Evolutionary conservation across 805 yeast genomes (phyloP), one percentile per base, ranked within the genome.

Genomic region (Hanseniaspora lachancei): DNA sequence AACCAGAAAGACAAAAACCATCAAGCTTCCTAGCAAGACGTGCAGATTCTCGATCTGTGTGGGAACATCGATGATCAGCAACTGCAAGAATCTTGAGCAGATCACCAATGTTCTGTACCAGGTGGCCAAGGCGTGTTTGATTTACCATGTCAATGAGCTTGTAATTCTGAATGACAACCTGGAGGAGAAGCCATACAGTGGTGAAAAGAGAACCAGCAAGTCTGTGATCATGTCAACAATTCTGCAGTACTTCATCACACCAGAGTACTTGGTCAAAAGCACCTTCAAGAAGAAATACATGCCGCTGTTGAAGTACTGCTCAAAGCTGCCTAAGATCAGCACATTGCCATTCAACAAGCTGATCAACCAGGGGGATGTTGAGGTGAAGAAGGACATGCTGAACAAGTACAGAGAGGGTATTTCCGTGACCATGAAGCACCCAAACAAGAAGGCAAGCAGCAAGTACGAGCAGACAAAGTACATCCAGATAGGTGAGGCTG

Each of bases 211-310:
- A 58, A 61, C 62, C 51, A 62, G 67, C 50, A 72, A 57, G 72
- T 70, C 82, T 0, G 67, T 81, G 64, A 63, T 81, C 8, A 74
- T 87, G 55, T 89, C 91, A 1, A 72, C 82, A 0, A 71, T 89
- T 41, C 70, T 89, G 57, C 95, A 87, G 64, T 88, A 72, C 64
- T 86, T 86, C 63, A 80, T 88, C 16, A 88, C 96, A 0, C 96
- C 96, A 1, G 84, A 87, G 49, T 86, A 89, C 64, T 72, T 89
- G 44, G 77, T 81, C 20, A 81, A 82, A 58, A 68, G 81, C 2
- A 74, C 83, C 5, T 86, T 88, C 70, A 73, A 76, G 58, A 70
- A 74, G 24, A 69, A 73, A 60, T 63, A 71, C 58, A 57, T 67
- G 27, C 66, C 70, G 39, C 76, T 79, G 63, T 78, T 85, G 65